A percentile compares a stretch with the other conserved stretches of the same genome.
Evolutionary conservation across 2,329 filamentous ascomycete species (phyloP).

Genomic region (Hymenoscyphus repandus): DNA sequence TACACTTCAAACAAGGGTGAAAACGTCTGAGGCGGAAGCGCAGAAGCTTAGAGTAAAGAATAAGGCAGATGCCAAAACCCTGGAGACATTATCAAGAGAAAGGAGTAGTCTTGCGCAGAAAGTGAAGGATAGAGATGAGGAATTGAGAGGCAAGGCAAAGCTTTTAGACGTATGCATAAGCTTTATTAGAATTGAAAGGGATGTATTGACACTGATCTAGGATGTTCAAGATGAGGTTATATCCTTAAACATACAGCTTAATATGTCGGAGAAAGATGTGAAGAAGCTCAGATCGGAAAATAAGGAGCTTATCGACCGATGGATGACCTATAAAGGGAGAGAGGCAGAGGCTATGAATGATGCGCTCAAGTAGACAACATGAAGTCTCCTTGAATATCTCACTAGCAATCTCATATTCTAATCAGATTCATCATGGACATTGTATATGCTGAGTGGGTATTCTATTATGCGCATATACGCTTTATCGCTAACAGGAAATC

Average conservation of each 20-base stretch:
- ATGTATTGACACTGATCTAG: slow-evolving; percentile 33
- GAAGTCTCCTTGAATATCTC: background rate
- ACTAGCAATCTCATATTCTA: background rate
- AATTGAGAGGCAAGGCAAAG: slow-evolving; percentile 77
- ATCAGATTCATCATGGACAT: background rate
- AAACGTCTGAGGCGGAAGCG: slow-evolving; percentile 58
- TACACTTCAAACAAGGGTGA: slow-evolving; percentile 60
- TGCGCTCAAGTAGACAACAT: slow-evolving; percentile 34
- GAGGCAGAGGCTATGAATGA: slow-evolving; percentile 85
- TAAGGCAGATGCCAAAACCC: slow-evolving; percentile 52
- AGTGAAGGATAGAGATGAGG: slow-evolving; percentile 77
- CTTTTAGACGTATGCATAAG: slow-evolving; percentile 60
- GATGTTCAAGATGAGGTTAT: slow-evolving; percentile 92
- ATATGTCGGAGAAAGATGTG: slow-evolving; percentile 73
- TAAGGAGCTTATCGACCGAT: slow-evolving; percentile 80
- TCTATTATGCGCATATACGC: too few relatives aligned
- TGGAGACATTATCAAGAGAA: slow-evolving; percentile 59
- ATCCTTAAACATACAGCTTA: slow-evolving; percentile 78
- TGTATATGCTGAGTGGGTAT: too few relatives aligned
- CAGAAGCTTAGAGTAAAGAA: slow-evolving; percentile 55
- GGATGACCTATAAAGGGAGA: slow-evolving; percentile 81
- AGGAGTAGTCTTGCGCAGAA: slow-evolving; percentile 57
- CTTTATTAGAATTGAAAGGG: background rate
- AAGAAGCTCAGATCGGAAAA: slow-evolving; percentile 77
- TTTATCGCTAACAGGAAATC: too few relatives aligned